Evolutionary conservation across 2,329 filamentous ascomycete genomes (phyloP), one percentile per base, ranked within the genome.

Genomic region (Exophiala alcalophila): DNA sequence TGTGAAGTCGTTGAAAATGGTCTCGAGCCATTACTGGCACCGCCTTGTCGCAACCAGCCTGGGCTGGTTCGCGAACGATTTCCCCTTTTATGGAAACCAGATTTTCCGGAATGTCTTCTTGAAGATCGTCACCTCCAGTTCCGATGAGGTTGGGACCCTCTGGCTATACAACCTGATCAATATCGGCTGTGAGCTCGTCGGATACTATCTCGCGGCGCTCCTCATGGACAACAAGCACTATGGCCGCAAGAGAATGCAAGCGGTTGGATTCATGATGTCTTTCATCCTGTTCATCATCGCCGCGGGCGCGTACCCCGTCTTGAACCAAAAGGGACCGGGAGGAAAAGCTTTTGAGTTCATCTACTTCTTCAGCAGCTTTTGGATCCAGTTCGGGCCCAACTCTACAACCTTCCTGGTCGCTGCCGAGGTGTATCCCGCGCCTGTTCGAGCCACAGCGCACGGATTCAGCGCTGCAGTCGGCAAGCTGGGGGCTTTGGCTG

Each of bases 11-110:
- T 88, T 34, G 83, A 85, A 40, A 88, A 91, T 56, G 70, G 96
- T 18, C 61, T 95, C 14, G 91, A 38, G 25, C 90, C 36, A 96
- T 91, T 16, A 82, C 89, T 11, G 86, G 86, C 45, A 78, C 81
- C 26, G 35, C 27, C 35, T 38, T 14, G 15, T 38, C 10, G 35
- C 35, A 11, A 38, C 35, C n/a, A 38, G 35, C 18, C 8, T 38
- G 4, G 27, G 35, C 19, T 97, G 91, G 90, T 97, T 90, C 67
- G 86, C 83, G 70, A 97, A 97, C 66, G 91, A 97, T 61, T 84
- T 96, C 54, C 96, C 96, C 77, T 97, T 96, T 74, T 96, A 97
- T 71, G 91, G 91, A 57, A 95, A 95, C 81, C 95, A 95, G 77
- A 83, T 95, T 38, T 96, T 95, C 78, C 89, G 94, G 69, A 78